These are phyloP conservation scores for Lomentospora prolificans DNA, from an alignment of 2,329 filamentous ascomycete genomes.

Conservation along the genomic window DNA sequence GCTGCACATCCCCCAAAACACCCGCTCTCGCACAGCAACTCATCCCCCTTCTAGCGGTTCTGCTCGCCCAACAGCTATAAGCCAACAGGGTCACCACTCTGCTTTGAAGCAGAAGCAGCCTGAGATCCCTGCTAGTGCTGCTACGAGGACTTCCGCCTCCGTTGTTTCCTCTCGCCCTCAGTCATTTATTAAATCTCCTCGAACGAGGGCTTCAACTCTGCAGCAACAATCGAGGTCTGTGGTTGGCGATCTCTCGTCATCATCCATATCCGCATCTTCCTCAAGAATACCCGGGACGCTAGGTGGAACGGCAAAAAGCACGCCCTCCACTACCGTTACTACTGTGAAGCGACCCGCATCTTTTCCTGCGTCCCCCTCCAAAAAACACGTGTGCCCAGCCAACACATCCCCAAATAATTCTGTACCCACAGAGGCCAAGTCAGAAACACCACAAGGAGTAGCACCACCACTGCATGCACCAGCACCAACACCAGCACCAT, in stretches of 20 bases:
- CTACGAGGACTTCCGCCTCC: not conserved
- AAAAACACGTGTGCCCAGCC: not conserved
- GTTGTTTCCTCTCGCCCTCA: not conserved
- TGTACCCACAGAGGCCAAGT: not conserved
- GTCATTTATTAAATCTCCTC: conserved; percentile 1
- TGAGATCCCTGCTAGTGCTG: not conserved
- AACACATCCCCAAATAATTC: not conserved
- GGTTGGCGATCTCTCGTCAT: not conserved
- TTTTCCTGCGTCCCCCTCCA: not conserved
- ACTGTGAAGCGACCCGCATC: conserved; percentile 1
- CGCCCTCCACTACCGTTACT: conserved; percentile 1
- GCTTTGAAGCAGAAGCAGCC: not conserved
- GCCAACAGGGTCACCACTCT: conserved; percentile 2
- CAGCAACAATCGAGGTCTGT: not conserved
- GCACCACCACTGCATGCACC: not conserved
- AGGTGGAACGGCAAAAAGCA: conserved; percentile 2
- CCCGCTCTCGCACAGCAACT: not conserved
- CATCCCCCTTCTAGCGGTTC: not conserved
- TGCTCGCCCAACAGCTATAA: not conserved
- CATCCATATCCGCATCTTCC: not conserved
- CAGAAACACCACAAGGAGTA: not conserved
- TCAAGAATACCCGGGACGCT: not conserved
- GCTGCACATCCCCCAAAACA: conserved; percentile 6
- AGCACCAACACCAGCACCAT: not conserved
- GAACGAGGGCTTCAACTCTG: conserved; percentile 6